Evolutionary conservation across 1,139 yeast species (phyloP).

Genomic region (Taiozyma sp.): DNA sequence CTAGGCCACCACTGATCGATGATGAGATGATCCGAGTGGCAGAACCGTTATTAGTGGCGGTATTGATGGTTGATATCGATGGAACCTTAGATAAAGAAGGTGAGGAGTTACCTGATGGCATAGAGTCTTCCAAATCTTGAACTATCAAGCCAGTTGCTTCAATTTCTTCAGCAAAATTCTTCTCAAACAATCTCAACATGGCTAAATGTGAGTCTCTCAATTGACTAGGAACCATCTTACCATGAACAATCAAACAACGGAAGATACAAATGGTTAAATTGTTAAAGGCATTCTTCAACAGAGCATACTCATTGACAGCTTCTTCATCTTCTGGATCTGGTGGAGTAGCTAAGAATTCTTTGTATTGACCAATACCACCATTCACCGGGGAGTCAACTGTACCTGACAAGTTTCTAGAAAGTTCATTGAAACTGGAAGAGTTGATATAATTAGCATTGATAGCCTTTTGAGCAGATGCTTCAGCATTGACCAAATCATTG

Average conservation of each 20-base stretch:
- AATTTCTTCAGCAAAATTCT: conserved; percentile 68
- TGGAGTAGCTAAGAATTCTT: conserved; percentile 53
- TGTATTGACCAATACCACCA: conserved; percentile 86
- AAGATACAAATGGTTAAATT: conserved; percentile 63
- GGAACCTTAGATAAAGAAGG: conserved; percentile 16
- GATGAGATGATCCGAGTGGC: not conserved
- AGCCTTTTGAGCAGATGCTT: conserved; percentile 52
- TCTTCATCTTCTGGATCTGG: conserved; percentile 32
- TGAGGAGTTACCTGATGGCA: conserved; percentile 10
- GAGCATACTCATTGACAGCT: conserved; percentile 37
- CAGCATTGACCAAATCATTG: conserved; percentile 65
- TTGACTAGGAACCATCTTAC: conserved; percentile 51
- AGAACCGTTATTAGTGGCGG: conserved; percentile 1
- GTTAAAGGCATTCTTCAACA: conserved; percentile 57
- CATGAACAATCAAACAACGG: conserved; percentile 67
- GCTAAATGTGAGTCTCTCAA: conserved; percentile 62
- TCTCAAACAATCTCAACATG: conserved; percentile 55
- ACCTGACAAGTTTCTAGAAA: conserved; percentile 77
- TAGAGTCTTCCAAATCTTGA: conserved; percentile 15
- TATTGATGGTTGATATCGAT: conserved; percentile 10
- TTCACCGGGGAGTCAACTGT: conserved; percentile 91
- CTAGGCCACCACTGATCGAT: conserved; percentile 8
- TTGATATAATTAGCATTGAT: conserved; percentile 49
- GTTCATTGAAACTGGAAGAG: conserved; percentile 51
- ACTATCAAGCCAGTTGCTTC: conserved; percentile 25